phyloP scores from a whole-genome alignment of 176 grass and related monocot species.

The Rhynchospora pubera region DNA sequence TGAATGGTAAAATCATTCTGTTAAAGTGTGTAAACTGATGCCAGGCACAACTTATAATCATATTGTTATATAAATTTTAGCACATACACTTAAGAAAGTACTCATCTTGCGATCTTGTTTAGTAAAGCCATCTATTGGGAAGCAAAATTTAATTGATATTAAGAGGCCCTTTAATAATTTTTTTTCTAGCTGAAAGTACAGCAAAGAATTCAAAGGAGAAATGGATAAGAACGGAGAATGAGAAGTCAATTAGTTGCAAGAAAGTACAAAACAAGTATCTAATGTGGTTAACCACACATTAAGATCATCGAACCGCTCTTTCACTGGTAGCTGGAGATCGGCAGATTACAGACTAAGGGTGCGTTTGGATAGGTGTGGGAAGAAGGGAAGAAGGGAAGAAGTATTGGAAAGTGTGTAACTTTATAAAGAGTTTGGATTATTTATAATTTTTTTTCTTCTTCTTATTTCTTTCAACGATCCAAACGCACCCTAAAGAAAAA shows the following conservation, averaged over 20 bases:
- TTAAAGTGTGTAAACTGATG: neutral
- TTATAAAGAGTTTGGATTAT: no score
- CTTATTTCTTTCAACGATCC: no score
- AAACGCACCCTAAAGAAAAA: no score
- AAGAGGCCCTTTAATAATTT: neutral
- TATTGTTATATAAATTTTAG: no score
- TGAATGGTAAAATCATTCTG: neutral
- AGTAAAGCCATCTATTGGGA: no score
- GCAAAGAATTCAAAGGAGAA: neutral
- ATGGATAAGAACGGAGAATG: neutral
- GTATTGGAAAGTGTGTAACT: no score
- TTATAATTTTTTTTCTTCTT: no score
- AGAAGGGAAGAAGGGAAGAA: no score
- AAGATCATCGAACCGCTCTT: neutral
- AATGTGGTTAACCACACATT: neutral
- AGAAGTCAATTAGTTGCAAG: neutral
- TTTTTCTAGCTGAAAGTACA: neutral
- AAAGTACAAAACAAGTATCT: neutral
- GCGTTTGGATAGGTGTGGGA: no score
- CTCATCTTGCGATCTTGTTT: no score
- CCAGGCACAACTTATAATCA: neutral
- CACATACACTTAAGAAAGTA: no score
- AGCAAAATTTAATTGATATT: neutral
- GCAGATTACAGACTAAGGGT: no score
- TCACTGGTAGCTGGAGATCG: neutral